Evolutionary conservation across 495 filamentous ascomycete species (phyloP).

Genomic region (Neurospora sp.): DNA sequence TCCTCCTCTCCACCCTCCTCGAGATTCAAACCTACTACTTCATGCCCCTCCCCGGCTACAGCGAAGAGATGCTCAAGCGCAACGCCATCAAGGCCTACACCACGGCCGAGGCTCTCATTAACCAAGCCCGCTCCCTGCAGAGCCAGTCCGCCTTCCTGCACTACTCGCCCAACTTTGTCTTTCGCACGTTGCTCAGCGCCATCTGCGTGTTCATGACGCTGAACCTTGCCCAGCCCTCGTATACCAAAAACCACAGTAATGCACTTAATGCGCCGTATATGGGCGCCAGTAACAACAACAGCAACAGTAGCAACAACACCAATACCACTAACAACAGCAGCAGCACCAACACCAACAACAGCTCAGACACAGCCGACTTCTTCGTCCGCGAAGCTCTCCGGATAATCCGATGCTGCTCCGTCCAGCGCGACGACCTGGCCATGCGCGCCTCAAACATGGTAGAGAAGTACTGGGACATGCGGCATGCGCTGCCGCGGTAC

Average conservation of each 20-base stretch:
- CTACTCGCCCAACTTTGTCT: conserved; percentile 32
- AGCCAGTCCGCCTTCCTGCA: conserved; percentile 21
- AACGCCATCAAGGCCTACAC: conserved; percentile 31
- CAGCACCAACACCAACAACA: not conserved
- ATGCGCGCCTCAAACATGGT: conserved; percentile 25
- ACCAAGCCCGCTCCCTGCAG: conserved; percentile 21
- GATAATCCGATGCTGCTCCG: conserved; percentile 14
- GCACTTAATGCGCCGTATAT: not conserved
- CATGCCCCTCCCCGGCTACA: conserved; percentile 27
- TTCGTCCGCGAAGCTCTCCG: conserved; percentile 15
- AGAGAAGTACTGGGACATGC: conserved; percentile 24
- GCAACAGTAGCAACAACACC: not conserved
- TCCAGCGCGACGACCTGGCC: conserved; percentile 24
- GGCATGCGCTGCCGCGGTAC: conserved; percentile 8
- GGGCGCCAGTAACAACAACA: not conserved
- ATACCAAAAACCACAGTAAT: not conserved
- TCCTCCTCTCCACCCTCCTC: conserved; percentile 29
- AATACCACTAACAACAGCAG: not conserved
- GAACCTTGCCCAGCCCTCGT: conserved; percentile 9
- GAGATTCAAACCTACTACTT: conserved; percentile 39
- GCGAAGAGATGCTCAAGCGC: conserved; percentile 27
- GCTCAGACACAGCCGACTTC: conserved; percentile 7
- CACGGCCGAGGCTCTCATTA: conserved; percentile 29
- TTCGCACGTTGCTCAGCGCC: conserved; percentile 27
- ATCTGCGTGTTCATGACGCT: conserved; percentile 31